These are phyloP conservation scores for Groenewaldozyma tartarivorans DNA, from an alignment of 805 yeast species.

Conservation along the genomic window DNA sequence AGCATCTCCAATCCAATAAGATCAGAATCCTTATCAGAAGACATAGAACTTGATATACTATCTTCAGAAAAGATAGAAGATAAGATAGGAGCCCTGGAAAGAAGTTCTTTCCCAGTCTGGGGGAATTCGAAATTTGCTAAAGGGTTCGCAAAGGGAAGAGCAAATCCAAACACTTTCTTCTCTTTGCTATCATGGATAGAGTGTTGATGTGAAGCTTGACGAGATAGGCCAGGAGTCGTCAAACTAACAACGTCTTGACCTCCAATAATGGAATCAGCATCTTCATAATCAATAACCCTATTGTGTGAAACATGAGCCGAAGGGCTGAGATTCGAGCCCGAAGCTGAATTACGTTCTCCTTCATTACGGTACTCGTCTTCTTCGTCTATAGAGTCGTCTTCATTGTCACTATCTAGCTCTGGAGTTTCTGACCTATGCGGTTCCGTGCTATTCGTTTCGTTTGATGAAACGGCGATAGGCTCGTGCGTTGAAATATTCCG, in stretches of 20 bases:
- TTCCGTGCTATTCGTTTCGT: too few species aligned
- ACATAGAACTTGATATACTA: slow-evolving; percentile 11
- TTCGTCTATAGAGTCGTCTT: background rate
- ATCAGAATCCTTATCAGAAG: background rate
- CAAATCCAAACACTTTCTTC: slow-evolving; percentile 28
- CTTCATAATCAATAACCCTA: slow-evolving; percentile 6
- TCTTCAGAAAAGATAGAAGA: slow-evolving; percentile 11
- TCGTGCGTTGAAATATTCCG: too few species aligned
- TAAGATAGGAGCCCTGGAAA: slow-evolving; percentile 13
- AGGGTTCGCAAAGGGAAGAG: slow-evolving; percentile 50
- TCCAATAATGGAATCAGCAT: slow-evolving; percentile 17
- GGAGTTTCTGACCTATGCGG: too few species aligned
- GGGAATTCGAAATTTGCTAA: slow-evolving; percentile 24
- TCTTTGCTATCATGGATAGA: slow-evolving; percentile 1
- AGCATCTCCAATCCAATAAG: slow-evolving; percentile 20
- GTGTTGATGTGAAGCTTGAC: background rate
- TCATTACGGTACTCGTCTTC: background rate
- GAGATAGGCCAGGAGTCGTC: background rate
- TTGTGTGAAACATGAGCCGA: background rate
- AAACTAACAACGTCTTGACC: slow-evolving; percentile 3
- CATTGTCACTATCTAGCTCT: too few species aligned
- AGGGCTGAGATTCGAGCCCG: too few species aligned
- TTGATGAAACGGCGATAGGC: too few species aligned
- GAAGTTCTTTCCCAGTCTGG: slow-evolving; percentile 8
- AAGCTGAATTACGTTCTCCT: too few species aligned